These are phyloP conservation scores for Penicillium macrosclerotiorum DNA, from an alignment of 495 filamentous ascomycete genomes.

Conservation along the genomic window DNA sequence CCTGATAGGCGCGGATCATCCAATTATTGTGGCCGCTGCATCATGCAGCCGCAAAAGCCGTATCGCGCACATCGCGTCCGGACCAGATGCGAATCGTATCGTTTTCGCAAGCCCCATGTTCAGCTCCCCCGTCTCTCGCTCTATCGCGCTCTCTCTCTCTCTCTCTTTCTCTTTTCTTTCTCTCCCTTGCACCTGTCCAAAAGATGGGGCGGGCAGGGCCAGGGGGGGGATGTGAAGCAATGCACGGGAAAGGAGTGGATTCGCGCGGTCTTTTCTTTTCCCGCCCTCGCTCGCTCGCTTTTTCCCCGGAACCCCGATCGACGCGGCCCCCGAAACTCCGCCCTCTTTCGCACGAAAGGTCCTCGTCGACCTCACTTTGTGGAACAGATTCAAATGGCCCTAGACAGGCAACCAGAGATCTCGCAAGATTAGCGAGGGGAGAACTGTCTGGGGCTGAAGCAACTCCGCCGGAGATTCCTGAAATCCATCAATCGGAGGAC, in stretches of 20 bases:
- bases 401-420: too few species aligned
- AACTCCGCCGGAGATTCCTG: too few species aligned
- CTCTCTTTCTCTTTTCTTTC: neutral
- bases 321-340: too few species aligned
- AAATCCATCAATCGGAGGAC: too few species aligned
- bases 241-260: neutral
- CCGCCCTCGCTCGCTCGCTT: too few species aligned
- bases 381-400: neutral
- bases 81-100: slow-evolving; percentile 12
- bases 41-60: slow-evolving; percentile 25
- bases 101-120: neutral
- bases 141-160: neutral
- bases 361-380: too few species aligned
- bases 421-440: too few species aligned
- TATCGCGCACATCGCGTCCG: slow-evolving; percentile 9
- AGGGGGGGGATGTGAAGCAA: too few species aligned
- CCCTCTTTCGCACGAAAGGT: too few species aligned
- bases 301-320: too few species aligned
- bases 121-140: neutral
- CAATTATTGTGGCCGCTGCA: slow-evolving; percentile 22
- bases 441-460: too few species aligned
- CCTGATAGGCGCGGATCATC: slow-evolving; percentile 26
- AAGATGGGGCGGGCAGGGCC: neutral
- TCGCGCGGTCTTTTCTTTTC: neutral
- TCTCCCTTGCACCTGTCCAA: neutral